Conservation (phyloP, 768 basidiomycete species). For the Rhizopogon roseolus region DNA sequence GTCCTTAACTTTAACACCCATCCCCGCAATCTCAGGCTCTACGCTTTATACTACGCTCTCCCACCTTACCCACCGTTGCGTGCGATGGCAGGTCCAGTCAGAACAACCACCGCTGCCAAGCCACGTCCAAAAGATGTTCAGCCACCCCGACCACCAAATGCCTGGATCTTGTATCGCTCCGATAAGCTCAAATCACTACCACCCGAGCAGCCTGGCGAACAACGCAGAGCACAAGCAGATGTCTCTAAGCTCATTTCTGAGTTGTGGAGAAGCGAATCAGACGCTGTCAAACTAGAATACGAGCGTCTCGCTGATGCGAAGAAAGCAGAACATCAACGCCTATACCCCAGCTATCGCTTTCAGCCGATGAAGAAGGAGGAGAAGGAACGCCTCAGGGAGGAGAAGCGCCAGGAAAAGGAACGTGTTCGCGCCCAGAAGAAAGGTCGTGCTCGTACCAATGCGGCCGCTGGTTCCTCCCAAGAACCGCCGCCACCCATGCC, state of each 20-base stretch:
- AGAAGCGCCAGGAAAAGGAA: constrained; percentile 37
- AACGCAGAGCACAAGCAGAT: constrained; percentile 48
- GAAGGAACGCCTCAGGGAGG: constrained; percentile 36
- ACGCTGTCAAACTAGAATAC: constrained; percentile 42
- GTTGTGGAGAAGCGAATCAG: constrained; percentile 58
- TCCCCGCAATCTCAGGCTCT: constrained; percentile 1
- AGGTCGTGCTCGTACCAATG: constrained; percentile 12
- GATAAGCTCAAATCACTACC: constrained; percentile 45
- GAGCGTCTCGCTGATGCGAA: constrained; percentile 49
- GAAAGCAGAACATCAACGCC: constrained; percentile 45
- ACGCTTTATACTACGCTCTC: constrained; percentile 4
- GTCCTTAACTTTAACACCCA: constrained; percentile 12
- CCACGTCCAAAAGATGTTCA: constrained; percentile 18
- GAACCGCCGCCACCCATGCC: neutral
- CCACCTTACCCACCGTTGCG: constrained; percentile 7
- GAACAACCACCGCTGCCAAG: neutral
- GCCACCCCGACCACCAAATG: constrained; percentile 69
- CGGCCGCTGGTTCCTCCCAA: constrained; percentile 5
- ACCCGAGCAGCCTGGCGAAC: constrained; percentile 27
- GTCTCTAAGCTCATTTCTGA: constrained; percentile 59
- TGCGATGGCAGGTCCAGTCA: constrained; percentile 18
- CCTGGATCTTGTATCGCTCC: constrained; percentile 80
- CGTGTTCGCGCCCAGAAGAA: constrained; percentile 23
- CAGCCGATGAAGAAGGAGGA: constrained; percentile 51
- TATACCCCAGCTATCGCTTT: constrained; percentile 57